phyloP scores from a whole-genome alignment of 1,139 yeast genomes.

The Kodamaea ohmeri region DNA sequence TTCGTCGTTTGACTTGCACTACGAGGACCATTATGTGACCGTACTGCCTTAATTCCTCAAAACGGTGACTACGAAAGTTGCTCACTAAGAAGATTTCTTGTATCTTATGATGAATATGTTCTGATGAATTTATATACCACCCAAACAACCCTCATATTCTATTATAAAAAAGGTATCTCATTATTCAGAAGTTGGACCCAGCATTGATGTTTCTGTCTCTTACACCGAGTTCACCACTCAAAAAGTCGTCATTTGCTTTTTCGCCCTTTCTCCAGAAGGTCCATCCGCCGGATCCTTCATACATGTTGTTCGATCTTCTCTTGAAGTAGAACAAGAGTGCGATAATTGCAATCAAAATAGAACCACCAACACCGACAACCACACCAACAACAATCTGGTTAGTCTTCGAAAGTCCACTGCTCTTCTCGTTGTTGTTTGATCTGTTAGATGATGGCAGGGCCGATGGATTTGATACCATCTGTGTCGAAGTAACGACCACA shows the following conservation, averaged over 20 bases:
- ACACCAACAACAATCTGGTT: constrained; percentile 50
- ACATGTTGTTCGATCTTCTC: constrained; percentile 31
- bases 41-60: too few species aligned
- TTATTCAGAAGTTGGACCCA: constrained; percentile 39
- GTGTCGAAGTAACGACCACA: constrained; percentile 39
- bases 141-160: neutral
- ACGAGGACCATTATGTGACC: too few species aligned
- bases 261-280: constrained; percentile 53
- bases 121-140: neutral
- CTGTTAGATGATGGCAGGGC: constrained; percentile 16
- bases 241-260: constrained; percentile 51
- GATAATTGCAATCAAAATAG: constrained; percentile 37
- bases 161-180: neutral
- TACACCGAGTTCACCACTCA: constrained; percentile 59
- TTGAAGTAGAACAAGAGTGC: constrained; percentile 36
- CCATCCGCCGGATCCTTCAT: constrained; percentile 38
- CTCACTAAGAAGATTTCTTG: too few species aligned
- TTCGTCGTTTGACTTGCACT: too few species aligned
- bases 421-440: constrained; percentile 14
- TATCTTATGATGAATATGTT: too few species aligned
- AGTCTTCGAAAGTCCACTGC: constrained; percentile 39
- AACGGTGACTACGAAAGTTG: too few species aligned
- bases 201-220: constrained; percentile 46
- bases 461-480: constrained; percentile 27
- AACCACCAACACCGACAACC: constrained; percentile 51